phyloP scores from a whole-genome alignment of 306 rosid species.

The Cyclanthera cordifolia region DNA sequence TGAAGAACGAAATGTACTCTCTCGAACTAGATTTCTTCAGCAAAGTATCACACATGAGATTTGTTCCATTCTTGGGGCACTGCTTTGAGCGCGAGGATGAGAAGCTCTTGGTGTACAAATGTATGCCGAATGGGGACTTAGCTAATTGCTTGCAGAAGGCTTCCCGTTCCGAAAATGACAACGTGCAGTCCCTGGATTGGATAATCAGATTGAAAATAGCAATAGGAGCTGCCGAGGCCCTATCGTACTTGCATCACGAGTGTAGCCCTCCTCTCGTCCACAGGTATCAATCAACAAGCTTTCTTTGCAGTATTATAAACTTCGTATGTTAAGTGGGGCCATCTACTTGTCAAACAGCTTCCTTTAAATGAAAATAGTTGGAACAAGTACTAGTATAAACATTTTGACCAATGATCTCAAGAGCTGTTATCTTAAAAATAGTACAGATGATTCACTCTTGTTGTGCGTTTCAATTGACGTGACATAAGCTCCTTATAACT shows the following conservation, averaged over 20 bases:
- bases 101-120: conserved; percentile 69
- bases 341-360: not conserved
- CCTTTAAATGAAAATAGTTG: not conserved
- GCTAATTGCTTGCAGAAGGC: conserved; percentile 56
- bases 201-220: conserved; percentile 90
- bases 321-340: not conserved
- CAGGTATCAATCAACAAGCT: conserved; percentile 39
- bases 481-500: not conserved
- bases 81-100: conserved; percentile 71
- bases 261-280: conserved; percentile 80
- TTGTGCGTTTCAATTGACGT: not conserved
- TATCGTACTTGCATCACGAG: conserved; percentile 63
- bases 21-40: conserved; percentile 51
- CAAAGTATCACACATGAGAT: conserved; percentile 62
- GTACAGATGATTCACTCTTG: not conserved
- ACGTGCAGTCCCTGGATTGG: conserved; percentile 69
- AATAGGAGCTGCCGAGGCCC: conserved; percentile 82
- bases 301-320: not conserved
- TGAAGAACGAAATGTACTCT: conserved; percentile 40
- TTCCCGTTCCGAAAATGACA: conserved; percentile 26
- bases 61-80: conserved; percentile 77
- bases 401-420: not conserved
- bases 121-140: conserved; percentile 79
- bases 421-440: not conserved
- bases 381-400: not conserved